Evolutionary conservation across 2,329 filamentous ascomycete species (phyloP).

Genomic region (Fusarium heterosporum): DNA sequence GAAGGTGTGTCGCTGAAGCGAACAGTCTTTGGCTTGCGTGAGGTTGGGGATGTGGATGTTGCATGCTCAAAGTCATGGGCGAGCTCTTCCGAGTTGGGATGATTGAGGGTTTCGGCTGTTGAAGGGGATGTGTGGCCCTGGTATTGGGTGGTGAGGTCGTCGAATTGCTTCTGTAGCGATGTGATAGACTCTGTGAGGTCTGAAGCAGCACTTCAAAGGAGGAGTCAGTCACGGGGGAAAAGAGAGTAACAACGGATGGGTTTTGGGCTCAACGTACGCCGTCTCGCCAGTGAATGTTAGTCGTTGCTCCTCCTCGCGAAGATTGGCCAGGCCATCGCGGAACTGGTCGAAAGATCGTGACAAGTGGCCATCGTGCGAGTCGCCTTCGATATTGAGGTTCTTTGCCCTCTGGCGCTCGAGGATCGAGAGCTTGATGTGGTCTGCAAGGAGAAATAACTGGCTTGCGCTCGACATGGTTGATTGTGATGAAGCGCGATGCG

Average conservation of each 20-base stretch:
- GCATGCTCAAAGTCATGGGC: slow-evolving; percentile 74
- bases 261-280: slow-evolving; percentile 58
- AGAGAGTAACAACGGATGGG: background rate
- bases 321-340: slow-evolving; percentile 78
- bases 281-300: slow-evolving; percentile 74
- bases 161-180: slow-evolving; percentile 77
- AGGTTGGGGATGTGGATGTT: slow-evolving; percentile 54
- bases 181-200: slow-evolving; percentile 72
- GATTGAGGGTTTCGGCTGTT: slow-evolving; percentile 63
- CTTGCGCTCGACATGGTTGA: slow-evolving; percentile 63
- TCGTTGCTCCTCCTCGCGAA: slow-evolving; percentile 73
- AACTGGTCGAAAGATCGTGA: slow-evolving; percentile 89
- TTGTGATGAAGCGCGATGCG: background rate
- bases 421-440: slow-evolving; percentile 96
- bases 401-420: slow-evolving; percentile 91
- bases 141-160: slow-evolving; percentile 84
- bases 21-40: slow-evolving; percentile 74
- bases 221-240: background rate
- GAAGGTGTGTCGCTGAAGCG: slow-evolving; percentile 80
- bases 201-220: slow-evolving; percentile 56
- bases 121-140: slow-evolving; percentile 69
- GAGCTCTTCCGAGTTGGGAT: slow-evolving; percentile 73
- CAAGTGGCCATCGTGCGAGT: slow-evolving; percentile 89
- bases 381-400: slow-evolving; percentile 80
- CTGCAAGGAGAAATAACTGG: slow-evolving; percentile 91